Percentiles rank a stretch among this genome's conserved stretches.
phyloP scores from a whole-genome alignment of 2,329 filamentous ascomycete genomes.

The Paecilomyces variotii region DNA sequence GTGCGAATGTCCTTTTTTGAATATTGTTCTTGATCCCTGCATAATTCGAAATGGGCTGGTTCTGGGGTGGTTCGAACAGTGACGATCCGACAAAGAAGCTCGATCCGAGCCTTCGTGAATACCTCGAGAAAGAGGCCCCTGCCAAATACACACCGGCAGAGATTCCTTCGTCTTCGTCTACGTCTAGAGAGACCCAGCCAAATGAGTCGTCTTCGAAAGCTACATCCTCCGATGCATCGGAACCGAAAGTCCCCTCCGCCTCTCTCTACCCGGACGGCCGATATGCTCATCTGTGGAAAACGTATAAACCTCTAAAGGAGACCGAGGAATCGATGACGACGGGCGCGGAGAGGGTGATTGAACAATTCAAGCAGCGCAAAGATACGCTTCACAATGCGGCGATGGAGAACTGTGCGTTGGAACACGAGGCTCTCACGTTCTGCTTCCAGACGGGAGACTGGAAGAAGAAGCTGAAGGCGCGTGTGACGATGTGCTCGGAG shows the following conservation, averaged over 20 bases:
- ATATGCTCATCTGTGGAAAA: constrained; percentile 87
- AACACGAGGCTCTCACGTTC: constrained; percentile 72
- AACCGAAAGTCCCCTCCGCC: constrained; percentile 35
- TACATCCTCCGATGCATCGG: constrained; percentile 13
- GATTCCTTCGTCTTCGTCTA: constrained; percentile 4
- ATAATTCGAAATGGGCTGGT: constrained; percentile 51
- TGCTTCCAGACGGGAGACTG: constrained; percentile 71
- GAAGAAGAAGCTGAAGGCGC: constrained; percentile 45
- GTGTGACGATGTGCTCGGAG: constrained; percentile 68
- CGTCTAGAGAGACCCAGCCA: constrained; percentile 11
- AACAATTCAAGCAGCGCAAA: constrained; percentile 76
- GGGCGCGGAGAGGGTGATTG: constrained; percentile 73
- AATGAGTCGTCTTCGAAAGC: constrained; percentile 16
- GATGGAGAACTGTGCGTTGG: constrained; percentile 85
- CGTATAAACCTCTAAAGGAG: constrained; percentile 65
- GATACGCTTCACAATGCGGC: constrained; percentile 70
- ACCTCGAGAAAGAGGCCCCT: constrained; percentile 74
- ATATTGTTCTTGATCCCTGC: neutral
- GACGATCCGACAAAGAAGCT: constrained; percentile 65
- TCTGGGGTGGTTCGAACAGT: constrained; percentile 46
- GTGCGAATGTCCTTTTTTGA: neutral
- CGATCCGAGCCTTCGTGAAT: constrained; percentile 75
- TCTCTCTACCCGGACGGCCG: constrained; percentile 62
- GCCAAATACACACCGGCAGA: constrained; percentile 52
- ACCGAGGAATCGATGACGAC: constrained; percentile 62